phyloP scores from a whole-genome alignment of 2,329 filamentous ascomycete genomes.

The Chaetoscypha palmicola region DNA sequence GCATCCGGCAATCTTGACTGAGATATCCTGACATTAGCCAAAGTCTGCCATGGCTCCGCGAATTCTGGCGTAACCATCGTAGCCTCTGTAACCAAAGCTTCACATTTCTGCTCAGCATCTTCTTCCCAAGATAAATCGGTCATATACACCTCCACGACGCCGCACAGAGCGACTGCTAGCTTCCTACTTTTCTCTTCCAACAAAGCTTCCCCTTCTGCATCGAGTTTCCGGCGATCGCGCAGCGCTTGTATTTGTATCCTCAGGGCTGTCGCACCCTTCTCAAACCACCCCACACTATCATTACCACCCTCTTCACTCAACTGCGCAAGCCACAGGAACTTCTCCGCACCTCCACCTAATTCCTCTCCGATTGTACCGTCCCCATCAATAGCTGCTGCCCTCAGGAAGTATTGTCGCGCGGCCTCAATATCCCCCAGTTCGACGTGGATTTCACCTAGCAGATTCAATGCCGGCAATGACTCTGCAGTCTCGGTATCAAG shows the following conservation, averaged over 20 bases:
- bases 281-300: constrained; percentile 61
- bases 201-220: constrained; percentile 34
- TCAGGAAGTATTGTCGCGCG: constrained; percentile 64
- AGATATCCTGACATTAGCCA: constrained; percentile 89
- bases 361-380: constrained; percentile 65
- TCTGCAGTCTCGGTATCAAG: constrained; percentile 22
- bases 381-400: constrained; percentile 68
- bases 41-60: constrained; percentile 88
- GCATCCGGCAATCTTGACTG: constrained; percentile 77
- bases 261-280: constrained; percentile 64
- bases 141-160: constrained; percentile 96
- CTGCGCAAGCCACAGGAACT: constrained; percentile 92
- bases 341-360: constrained; percentile 78
- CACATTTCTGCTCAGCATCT: constrained; percentile 83
- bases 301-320: constrained; percentile 65
- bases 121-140: constrained; percentile 91
- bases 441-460: constrained; percentile 33
- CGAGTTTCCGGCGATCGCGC: constrained; percentile 42
- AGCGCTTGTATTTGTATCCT: constrained; percentile 62
- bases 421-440: constrained; percentile 60
- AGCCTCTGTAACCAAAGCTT: constrained; percentile 83
- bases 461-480: constrained; percentile 29
- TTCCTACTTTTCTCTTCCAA: constrained; percentile 70
- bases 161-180: constrained; percentile 85
- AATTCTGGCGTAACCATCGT: constrained; percentile 74